Evolutionary conservation across 805 yeast genomes (phyloP), one percentile per base, ranked within the genome.

Genomic region (Candida manassasensis): DNA sequence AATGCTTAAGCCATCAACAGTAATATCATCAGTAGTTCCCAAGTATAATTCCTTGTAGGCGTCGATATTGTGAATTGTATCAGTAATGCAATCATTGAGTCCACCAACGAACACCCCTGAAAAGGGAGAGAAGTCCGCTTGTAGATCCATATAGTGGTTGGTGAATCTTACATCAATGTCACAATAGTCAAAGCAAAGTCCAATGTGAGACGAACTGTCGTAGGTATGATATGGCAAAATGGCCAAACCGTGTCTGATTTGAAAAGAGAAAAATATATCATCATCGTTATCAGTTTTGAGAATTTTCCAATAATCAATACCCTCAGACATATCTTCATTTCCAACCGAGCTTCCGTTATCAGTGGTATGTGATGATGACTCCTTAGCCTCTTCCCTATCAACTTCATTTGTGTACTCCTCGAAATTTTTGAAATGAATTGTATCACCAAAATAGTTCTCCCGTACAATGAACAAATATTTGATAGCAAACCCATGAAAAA

Each of bases 141-240:
- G 90, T 41, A 90, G 53, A 51, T 90, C 96, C 96, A 93, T 89
- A 52, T 90, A 93, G 56, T 84, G 93, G 48, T 87, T 84, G 12
- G 90, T 82, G 57, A 87, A 83, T 37, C 97, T 66, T n/a, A 86
- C 66, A 52, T 88, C 97, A 18, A 85, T 73, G 42, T 79, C 86
- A 28, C 89, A 62, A 13, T 71, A 65, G 15, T 80, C 79, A 47
- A 87, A 79, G 27, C 70, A 69, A 1, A 89, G 52, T 0, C 82
- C 77, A 15, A 84, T 48, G 49, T 79, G 81, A 0, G 82, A 71
- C 10, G 69, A 62, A 24, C 79, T 68, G 38, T 81, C 79, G 50
- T 85, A 89, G 6, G 87, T 57, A 39, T 79, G 73, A 10, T 74
- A 74, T 0, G 98, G 98, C 4, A 93, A 50, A 2, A 86, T 62